Conservation (phyloP, 31 red algal genomes). For the Odonthalia washingtoniensis region DNA sequence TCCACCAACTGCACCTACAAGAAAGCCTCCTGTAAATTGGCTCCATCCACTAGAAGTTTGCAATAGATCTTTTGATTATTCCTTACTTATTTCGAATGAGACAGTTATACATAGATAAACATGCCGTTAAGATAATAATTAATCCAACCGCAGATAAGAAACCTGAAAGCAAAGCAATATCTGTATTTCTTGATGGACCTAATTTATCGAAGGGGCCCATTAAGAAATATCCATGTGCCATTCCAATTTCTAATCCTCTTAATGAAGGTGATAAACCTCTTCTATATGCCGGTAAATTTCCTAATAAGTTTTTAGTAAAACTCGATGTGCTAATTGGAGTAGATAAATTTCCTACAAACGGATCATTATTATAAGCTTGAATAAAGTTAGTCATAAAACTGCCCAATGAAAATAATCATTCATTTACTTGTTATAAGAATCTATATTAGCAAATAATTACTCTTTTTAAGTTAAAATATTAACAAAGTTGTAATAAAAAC, state of each 20-base stretch:
- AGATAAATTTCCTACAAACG: constrained; percentile 41
- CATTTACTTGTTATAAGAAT: no score
- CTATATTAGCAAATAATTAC: no score
- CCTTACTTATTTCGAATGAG: no score
- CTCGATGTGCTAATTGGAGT: constrained; percentile 21
- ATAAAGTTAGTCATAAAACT: constrained; percentile 57
- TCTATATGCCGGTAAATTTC: constrained; percentile 53
- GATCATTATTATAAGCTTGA: constrained; percentile 45
- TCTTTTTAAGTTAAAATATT: no score
- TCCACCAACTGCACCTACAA: background rate
- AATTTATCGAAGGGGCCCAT: constrained; percentile 23
- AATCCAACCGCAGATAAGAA: background rate
- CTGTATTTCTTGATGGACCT: constrained; percentile 7
- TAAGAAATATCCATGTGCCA: constrained; percentile 36
- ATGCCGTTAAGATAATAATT: background rate
- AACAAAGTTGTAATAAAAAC: no score
- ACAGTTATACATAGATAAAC: constrained; percentile 14
- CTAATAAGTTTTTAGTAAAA: background rate
- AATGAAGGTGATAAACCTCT: constrained; percentile 47
- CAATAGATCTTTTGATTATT: background rate
- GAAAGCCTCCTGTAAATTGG: constrained; percentile 12
- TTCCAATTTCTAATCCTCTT: constrained; percentile 48
- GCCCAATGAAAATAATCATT: no score
- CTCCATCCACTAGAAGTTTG: background rate
- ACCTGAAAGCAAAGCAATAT: background rate